These are phyloP conservation scores for Oryza glumipatula DNA, from an alignment of 176 grass and related monocot genomes.

Conservation along the genomic window DNA sequence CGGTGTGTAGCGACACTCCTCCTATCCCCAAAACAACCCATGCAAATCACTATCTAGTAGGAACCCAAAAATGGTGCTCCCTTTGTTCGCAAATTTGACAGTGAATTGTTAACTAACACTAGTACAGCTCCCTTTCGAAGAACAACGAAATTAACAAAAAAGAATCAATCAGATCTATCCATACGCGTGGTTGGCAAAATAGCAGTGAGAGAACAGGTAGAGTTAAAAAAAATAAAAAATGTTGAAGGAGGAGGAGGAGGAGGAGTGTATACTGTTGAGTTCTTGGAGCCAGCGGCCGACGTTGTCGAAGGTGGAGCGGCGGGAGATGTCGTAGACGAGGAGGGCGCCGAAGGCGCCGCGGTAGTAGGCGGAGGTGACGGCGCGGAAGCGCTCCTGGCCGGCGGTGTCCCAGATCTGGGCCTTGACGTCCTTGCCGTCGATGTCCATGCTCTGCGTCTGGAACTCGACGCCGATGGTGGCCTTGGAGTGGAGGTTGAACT, in stretches of 20 bases:
- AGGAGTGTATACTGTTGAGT: slow-evolving; percentile 54
- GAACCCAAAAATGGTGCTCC: slow-evolving; percentile 24
- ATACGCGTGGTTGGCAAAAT: not conserved
- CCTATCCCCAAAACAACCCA: slow-evolving; percentile 24
- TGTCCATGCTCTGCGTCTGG: slow-evolving; percentile 67
- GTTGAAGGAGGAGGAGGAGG: not conserved
- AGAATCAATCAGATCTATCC: not conserved
- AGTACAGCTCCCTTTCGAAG: not conserved
- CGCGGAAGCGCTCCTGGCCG: slow-evolving; percentile 80
- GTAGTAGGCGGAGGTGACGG: slow-evolving; percentile 75
- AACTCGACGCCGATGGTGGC: slow-evolving; percentile 79
- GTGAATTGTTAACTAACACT: not conserved
- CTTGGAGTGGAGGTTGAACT: slow-evolving; percentile 77
- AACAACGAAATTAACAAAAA: not conserved
- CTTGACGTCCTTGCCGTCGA: slow-evolving; percentile 91
- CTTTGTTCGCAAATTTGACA: not conserved
- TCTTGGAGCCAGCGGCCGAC: slow-evolving; percentile 62
- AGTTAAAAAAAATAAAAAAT: not conserved
- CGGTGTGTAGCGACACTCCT: not conserved
- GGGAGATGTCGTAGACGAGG: slow-evolving; percentile 74
- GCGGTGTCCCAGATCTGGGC: slow-evolving; percentile 99
- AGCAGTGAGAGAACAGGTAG: too few relatives aligned
- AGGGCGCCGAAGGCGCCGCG: slow-evolving; percentile 63
- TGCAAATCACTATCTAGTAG: slow-evolving; percentile 22
- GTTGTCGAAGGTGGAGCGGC: slow-evolving; percentile 62